Percentiles rank a stretch among this genome's conserved stretches.
These are phyloP conservation scores for Solidago caesia DNA, from an alignment of 129 eudicot species.

Conservation along the genomic window DNA sequence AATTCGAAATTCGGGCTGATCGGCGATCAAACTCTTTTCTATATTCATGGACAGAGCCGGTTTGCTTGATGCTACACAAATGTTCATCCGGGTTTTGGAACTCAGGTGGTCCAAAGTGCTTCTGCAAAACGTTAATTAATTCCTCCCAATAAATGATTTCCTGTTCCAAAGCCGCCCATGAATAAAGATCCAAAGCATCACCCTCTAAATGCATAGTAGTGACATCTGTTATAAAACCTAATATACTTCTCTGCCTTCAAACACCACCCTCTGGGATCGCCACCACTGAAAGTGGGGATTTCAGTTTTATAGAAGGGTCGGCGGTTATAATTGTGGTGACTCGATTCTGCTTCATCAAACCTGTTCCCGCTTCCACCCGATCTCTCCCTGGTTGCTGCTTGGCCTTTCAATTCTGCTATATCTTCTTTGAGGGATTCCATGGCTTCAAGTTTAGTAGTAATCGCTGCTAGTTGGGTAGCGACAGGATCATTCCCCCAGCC, in stretches of 20 bases:
- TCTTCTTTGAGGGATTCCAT: neutral
- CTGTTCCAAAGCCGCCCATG: neutral
- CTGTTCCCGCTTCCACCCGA: neutral
- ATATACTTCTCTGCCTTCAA: slow-evolving; percentile 15
- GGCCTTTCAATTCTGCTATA: neutral
- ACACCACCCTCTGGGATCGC: slow-evolving; percentile 16
- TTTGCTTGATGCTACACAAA: slow-evolving; percentile 14
- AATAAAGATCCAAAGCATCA: slow-evolving; percentile 13
- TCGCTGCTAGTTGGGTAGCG: neutral
- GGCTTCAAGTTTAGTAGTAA: neutral
- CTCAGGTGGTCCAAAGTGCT: slow-evolving; percentile 2
- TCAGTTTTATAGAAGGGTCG: neutral
- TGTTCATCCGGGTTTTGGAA: slow-evolving; percentile 21
- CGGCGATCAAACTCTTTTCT: slow-evolving; percentile 10
- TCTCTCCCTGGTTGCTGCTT: neutral
- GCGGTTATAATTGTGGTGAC: neutral
- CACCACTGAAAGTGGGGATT: slow-evolving; percentile 8
- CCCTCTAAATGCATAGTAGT: slow-evolving; percentile 23
- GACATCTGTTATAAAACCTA: neutral
- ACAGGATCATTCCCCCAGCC: neutral
- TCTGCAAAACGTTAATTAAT: neutral
- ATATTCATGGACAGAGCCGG: neutral
- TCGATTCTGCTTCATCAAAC: neutral
- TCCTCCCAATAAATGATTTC: slow-evolving; percentile 22
- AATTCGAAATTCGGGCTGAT: neutral